Conservation (phyloP, 768 basidiomycete species). For the Hypholoma fasciculare region DNA sequence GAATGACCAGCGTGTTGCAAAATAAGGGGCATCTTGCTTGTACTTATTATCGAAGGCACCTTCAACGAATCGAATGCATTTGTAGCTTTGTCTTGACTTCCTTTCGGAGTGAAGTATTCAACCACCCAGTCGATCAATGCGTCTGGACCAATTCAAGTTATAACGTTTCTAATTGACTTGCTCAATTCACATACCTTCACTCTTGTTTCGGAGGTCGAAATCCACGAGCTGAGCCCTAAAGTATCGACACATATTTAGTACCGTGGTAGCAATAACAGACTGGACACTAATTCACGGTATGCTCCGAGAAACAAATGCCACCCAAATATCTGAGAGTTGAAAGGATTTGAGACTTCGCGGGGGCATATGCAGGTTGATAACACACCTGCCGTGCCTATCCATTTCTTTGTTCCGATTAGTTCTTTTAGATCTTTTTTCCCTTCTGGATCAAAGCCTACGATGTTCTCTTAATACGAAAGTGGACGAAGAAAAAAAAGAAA, state of each 20-base stretch:
- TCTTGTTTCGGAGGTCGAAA: slow-evolving; percentile 48
- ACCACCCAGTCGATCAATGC: slow-evolving; percentile 72
- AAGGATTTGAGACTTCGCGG: not conserved
- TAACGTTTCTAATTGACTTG: not conserved
- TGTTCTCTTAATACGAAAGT: not conserved
- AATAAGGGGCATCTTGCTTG: slow-evolving; percentile 77
- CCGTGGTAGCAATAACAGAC: not conserved
- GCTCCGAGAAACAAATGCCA: slow-evolving; percentile 74
- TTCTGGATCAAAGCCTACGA: slow-evolving; percentile 67
- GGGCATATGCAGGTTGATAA: not conserved
- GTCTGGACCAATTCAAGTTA: slow-evolving; percentile 35
- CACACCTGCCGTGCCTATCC: slow-evolving; percentile 70
- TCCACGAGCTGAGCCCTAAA: slow-evolving; percentile 64
- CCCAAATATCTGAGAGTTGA: slow-evolving; percentile 59
- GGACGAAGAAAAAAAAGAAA: slow-evolving; percentile 8
- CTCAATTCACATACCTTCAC: slow-evolving; percentile 35
- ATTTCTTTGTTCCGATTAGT: slow-evolving; percentile 61
- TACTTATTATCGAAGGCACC: slow-evolving; percentile 52
- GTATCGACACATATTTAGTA: not conserved
- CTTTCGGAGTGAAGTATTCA: slow-evolving; percentile 58
- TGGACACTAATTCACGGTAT: slow-evolving; percentile 65
- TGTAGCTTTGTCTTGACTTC: slow-evolving; percentile 19
- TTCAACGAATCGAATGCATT: slow-evolving; percentile 56
- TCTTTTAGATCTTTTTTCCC: slow-evolving; percentile 62
- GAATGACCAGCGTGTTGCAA: slow-evolving; percentile 87